Conservation (phyloP, 768 basidiomycete species). For the Lentinula sp. region DNA sequence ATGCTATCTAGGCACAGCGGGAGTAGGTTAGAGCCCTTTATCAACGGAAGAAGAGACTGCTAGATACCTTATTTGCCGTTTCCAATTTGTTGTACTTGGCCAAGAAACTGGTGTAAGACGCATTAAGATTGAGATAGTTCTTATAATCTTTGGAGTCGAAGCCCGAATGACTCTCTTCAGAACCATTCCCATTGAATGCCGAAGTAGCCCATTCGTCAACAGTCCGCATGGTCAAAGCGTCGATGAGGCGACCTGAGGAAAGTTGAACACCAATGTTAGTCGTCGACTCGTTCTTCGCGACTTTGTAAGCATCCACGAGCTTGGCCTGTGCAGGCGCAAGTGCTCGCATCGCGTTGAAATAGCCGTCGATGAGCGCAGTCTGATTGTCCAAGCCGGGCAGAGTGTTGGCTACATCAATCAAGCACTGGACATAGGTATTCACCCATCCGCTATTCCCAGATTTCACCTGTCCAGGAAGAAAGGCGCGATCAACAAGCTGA, state of each 20-base stretch:
- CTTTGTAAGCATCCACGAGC: not conserved
- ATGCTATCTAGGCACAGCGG: not conserved
- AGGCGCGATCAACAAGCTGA: not conserved
- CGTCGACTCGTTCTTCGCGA: not conserved
- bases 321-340: not conserved
- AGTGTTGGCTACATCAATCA: not conserved
- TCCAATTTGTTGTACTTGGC: not conserved
- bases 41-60: not conserved
- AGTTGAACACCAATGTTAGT: conserved; percentile 2
- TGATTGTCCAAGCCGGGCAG: not conserved
- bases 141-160: not conserved
- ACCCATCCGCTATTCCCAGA: not conserved
- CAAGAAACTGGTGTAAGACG: not conserved
- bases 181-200: not conserved
- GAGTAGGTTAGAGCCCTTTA: not conserved
- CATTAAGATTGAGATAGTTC: conserved; percentile 1
- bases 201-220: conserved; percentile 1
- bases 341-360: not conserved
- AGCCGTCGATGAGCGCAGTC: not conserved
- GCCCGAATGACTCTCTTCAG: not conserved
- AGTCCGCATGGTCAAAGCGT: not conserved
- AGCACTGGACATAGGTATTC: not conserved
- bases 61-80: not conserved
- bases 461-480: not conserved
- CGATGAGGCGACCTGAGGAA: not conserved